Evolutionary conservation across 2,329 filamentous ascomycete species (phyloP), one percentile per base, ranked within the genome.

Genomic region (Xylaria sp.): DNA sequence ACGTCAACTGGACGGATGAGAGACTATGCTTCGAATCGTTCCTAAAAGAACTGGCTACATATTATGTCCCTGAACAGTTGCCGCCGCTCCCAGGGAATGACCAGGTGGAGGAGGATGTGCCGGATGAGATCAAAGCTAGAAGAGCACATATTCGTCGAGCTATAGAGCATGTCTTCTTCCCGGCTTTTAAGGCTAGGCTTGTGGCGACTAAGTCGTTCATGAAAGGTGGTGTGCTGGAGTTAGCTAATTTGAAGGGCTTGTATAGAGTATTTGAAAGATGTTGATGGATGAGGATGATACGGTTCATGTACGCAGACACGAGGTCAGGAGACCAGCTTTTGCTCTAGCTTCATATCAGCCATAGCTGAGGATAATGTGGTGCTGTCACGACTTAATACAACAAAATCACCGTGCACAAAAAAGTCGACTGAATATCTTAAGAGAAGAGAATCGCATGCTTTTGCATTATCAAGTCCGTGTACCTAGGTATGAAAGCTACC

Each of bases 181-280:
- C 96, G 0, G 93, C 94, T 0, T 93, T 98, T 77, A 93, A 93
- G 78, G 85, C 91, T 5, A 86, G 94, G 66, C 81, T 99, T 55
- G 89, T 98, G 65, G 94, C 93, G 23, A 98, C 96, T 9, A 91
- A 88, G 72, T 85, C 87, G 5, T 81, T 98, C 75, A 88, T 97
- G 81, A 88, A 90, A 60, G 92, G 90, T 0, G 87, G 84, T 9
- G 89, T 97, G 12, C 82, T 97, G 55, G 95, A 99, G 80, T 89
- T 97, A 58, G 95, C 96, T 1, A 93, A 97, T 81, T 80, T 98
- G 68, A 98, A 97, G 80, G 94, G 94, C 0, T 78, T 99, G 66
- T 99, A 99, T 80, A 85, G 93, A 54, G 94, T 98, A 2, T 99
- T 99, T 84, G 96, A 99, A 82, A 85, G 96, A 63, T 98, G 96